Percentiles rank a stretch among this genome's conserved stretches.
Evolutionary conservation across 2,329 filamentous ascomycete genomes (phyloP).

Genomic region (Sporothrix mexicana): DNA sequence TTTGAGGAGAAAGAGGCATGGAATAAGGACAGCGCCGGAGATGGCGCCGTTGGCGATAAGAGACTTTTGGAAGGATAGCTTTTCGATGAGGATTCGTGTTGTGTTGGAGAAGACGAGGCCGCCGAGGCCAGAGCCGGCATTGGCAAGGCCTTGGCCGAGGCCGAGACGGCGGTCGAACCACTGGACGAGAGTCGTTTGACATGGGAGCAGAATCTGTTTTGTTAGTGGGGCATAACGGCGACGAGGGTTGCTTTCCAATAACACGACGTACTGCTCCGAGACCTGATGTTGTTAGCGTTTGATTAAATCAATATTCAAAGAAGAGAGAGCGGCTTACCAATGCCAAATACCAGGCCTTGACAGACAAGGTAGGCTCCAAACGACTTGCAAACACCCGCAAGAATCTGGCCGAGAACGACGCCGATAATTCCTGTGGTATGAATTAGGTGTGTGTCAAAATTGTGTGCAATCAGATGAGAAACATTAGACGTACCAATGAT

Average conservation of each 20-base stretch:
- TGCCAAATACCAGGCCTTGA: constrained; percentile 30
- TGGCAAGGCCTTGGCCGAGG: constrained; percentile 26
- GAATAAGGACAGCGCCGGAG: constrained; percentile 25
- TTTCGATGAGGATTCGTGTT: constrained; percentile 29
- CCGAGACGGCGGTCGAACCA: constrained; percentile 32
- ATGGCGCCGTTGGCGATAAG: constrained; percentile 30
- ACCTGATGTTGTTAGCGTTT: background rate
- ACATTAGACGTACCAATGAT: background rate
- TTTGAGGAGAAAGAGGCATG: constrained; percentile 17
- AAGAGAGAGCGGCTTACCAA: background rate
- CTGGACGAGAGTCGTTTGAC: constrained; percentile 19
- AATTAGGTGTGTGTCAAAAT: no score
- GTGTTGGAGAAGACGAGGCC: constrained; percentile 32
- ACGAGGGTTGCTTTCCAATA: background rate
- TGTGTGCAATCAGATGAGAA: no score
- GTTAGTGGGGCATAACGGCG: background rate
- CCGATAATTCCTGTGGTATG: constrained; percentile 12
- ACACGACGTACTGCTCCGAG: constrained; percentile 14
- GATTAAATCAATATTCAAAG: background rate
- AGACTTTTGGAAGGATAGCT: constrained; percentile 7
- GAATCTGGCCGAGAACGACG: constrained; percentile 31
- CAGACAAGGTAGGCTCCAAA: constrained; percentile 32
- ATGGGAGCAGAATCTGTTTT: constrained; percentile 12
- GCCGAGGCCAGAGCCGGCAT: constrained; percentile 32
- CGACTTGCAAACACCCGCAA: constrained; percentile 22